These are phyloP conservation scores for Fusarium equiseti DNA, from an alignment of 2,329 filamentous ascomycete genomes.

Conservation along the genomic window DNA sequence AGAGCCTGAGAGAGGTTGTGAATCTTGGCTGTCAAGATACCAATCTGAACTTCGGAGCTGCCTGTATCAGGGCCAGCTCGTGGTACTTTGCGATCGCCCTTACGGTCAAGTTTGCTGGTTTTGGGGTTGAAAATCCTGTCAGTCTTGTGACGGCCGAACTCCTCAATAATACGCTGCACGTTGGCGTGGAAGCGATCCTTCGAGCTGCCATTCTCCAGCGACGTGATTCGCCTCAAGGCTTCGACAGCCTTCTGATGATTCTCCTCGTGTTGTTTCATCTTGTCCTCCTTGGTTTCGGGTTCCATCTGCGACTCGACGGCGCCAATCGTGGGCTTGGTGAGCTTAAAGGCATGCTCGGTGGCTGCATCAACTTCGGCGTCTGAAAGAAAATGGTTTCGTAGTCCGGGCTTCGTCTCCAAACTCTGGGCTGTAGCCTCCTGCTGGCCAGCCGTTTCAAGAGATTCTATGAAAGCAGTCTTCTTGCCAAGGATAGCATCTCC, in stretches of 20 bases:
- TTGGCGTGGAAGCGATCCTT: constrained; percentile 86
- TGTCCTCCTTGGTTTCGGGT: constrained; percentile 54
- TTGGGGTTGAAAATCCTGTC: constrained; percentile 77
- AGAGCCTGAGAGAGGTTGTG: constrained; percentile 80
- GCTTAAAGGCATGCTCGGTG: constrained; percentile 73
- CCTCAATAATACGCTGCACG: constrained; percentile 84
- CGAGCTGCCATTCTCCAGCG: constrained; percentile 79
- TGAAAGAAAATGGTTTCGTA: constrained; percentile 83
- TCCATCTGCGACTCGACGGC: constrained; percentile 56
- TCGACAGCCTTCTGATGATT: constrained; percentile 76
- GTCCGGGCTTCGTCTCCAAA: constrained; percentile 48
- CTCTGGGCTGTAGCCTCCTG: constrained; percentile 57
- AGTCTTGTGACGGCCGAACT: constrained; percentile 92
- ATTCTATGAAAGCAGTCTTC: constrained; percentile 84
- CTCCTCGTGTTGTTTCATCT: constrained; percentile 60
- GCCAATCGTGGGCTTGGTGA: constrained; percentile 70
- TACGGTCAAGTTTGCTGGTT: constrained; percentile 60
- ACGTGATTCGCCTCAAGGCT: constrained; percentile 83
- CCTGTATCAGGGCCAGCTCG: constrained; percentile 94
- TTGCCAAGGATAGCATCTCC: constrained; percentile 86
- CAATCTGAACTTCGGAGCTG: constrained; percentile 96
- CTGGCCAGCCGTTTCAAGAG: constrained; percentile 76
- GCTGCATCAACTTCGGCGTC: constrained; percentile 75
- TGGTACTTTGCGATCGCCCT: constrained; percentile 54
- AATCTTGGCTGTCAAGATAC: constrained; percentile 95